Evolutionary conservation across 805 yeast species (phyloP), one percentile per base, ranked within the genome.

Genomic region (Candida saitoana): DNA sequence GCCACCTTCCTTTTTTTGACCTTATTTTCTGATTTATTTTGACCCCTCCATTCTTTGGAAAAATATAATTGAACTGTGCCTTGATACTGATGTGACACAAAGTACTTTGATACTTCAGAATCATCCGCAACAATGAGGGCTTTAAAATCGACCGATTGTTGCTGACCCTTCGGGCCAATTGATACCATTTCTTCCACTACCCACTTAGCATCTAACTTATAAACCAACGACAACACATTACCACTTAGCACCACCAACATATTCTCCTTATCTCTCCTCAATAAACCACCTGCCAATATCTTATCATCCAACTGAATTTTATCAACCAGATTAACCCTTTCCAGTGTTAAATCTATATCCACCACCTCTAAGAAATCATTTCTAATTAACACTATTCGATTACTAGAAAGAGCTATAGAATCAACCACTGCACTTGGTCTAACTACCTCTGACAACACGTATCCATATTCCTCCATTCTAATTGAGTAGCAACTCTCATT

Each of bases 391-490:
- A 29, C 32, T 9, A 29, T 29, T 11, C 32, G n/a, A 29, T 29
- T 29, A 14, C 11, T 30, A 3, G 52, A 25, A 14, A 47, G 25
- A 2, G 52, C 38, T 11, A 40, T 29, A 11, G 31, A 22, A 4
- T 41, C 46, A 5, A 47, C 40, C 11, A 49, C 18, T 11, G 49
- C 51, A 18, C 31, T 39, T 5, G 40, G 53, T 8, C 36, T 42
- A 33, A 39, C 46, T 15, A 54, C 24, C 38, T 57, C 59, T 9
- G 57, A 47, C 30, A 59, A 20, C 9, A 55, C 41, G 41, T 47
- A 50, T 6, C 32, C 32, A 29, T 12, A 12, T 29, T 29, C 32
- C 5, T 11, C 11, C 27, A 22, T 22, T 6, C 27, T 22, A 22
- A 22, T 22, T 7, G 27, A 22, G 11, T 11, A 22, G 27, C 27